Base-by-base conservation (phyloP, 257 asterid species). In the Anisodus acutangulus region DNA sequence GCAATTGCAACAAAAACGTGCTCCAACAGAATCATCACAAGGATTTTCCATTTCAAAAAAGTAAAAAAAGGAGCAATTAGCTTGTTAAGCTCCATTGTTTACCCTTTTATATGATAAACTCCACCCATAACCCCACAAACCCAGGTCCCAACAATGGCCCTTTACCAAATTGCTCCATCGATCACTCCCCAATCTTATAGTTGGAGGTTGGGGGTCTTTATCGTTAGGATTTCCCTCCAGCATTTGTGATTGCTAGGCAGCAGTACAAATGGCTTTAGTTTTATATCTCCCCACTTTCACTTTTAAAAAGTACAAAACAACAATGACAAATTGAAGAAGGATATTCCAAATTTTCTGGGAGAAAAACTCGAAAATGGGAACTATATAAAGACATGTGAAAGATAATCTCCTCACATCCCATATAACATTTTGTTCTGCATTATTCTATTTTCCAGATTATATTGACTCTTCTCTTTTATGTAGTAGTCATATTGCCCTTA, bases 381-480 rank as follows among this genome's bases (percentile, higher is more conserved):
- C 35, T 39, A 41, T 9, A 45, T 71, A 1, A 10, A 45, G 41
- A 22, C 26, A 47, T 2, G 41, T 72, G 19, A 47, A 47, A 72
- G 60, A 5, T 47, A 72, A 72, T 72, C 26, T 22, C 26, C 41
- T 72, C 41, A 71, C 80, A 71, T 71, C 80, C 76, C 80, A 70
- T 17, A 41, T 4, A 70, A 43, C 58, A 71, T 9, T 71, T 45
- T 45, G 26, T 45, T 45, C 58, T 17, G 5, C 59, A 45, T 45
- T 71, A 71, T 45, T 71, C 80, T 71, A 47, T 71, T 71, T 45
- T 47, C 79, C 80, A 71, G 37, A 45, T n/a, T 9, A 45, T 71
- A 71, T 71, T 4, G 31, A 45, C 9, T 5, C 58, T 71, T 45
- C 59, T 71, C 69, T 71, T 72, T 72, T 11, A 72, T 72, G 80